Conservation (phyloP, 1,284 basidiomycete genomes). For the Boletus subluridellus region DNA sequence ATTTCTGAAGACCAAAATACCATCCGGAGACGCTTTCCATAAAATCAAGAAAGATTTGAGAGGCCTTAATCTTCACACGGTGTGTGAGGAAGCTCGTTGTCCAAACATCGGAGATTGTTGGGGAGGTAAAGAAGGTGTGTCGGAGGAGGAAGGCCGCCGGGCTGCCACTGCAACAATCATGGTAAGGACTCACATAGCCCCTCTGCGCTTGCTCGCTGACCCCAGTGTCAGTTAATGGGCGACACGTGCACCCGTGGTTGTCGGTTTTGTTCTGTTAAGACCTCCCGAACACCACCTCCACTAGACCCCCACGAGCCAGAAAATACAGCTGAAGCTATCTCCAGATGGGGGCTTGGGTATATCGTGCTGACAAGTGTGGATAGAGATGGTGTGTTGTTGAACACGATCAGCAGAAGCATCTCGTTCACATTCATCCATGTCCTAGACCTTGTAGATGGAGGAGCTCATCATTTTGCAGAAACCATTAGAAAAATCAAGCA, state of each 20-base stretch:
- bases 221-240: constrained; percentile 77
- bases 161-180: constrained; percentile 99
- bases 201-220: constrained; percentile 7
- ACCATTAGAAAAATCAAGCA: constrained; percentile 95
- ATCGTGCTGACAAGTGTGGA: constrained; percentile 98
- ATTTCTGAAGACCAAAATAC: constrained; percentile 91
- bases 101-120: constrained; percentile 99
- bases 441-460: constrained; percentile 87
- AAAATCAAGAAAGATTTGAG: constrained; percentile 95
- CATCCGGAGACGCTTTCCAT: constrained; percentile 84
- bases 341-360: constrained; percentile 97
- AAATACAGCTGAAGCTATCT: constrained; percentile 97
- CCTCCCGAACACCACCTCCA: constrained; percentile 82
- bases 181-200: constrained; percentile 48
- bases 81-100: constrained; percentile 98
- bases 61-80: constrained; percentile 89
- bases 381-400: constrained; percentile 70
- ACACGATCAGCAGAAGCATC: neutral
- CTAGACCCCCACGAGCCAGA: constrained; percentile 97
- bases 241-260: constrained; percentile 98
- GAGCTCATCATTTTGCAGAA: constrained; percentile 89
- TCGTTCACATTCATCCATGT: neutral
- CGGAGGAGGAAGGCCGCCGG: constrained; percentile 70
- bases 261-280: constrained; percentile 97
- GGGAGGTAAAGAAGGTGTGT: constrained; percentile 83